Evolutionary conservation across 495 filamentous ascomycete genomes (phyloP), one percentile per base, ranked within the genome.

Genomic region (Trichoderma asperelloides): DNA sequence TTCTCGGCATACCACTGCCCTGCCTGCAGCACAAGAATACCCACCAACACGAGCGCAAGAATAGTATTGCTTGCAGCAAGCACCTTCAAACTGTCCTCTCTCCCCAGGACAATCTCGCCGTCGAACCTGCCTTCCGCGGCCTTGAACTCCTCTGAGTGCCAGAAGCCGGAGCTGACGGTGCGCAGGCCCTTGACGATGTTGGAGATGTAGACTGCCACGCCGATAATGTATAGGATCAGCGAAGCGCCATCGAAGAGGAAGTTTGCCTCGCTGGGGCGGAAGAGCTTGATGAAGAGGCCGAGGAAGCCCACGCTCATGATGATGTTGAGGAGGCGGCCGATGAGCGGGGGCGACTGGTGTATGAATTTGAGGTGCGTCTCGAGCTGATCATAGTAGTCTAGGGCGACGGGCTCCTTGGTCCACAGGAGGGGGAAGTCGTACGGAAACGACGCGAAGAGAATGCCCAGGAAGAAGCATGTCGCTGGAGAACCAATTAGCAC

Each of bases 401-500:
- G 70, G 12, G 86, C 80, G 43, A 89, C 85, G 0, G 84, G 81
- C 62, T 81, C 80, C 7, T 86, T 84, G 40, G 90, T 89, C 95
- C 95, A 98, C 43, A 98, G 91, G 68, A 97, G 89, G 63, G 93
- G 91, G 82, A 93, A 97, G 86, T 98, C 95, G 84, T 97, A 98
- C 68, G 96, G 92, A 80, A 97, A 96, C 71, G 88, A 85, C 75
- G 92, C 91, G 88, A 98, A 98, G 79, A 98, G 89, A 75, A 98
- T 95, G 71, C 95, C 95, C 67, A 98, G 89, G 87, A 96, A 95
- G 86, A 98, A 98, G 74, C 88, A 93, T 39, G 89, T 91, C 68
- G 93, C 91, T 95, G 75, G 67, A 64, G 21, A 40, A 4, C 7
- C 15, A 41, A 33, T 70, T 66, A 73, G 57, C 51, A 28, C 43